phyloP scores from a whole-genome alignment of 139 green algal species.

The Closterium sp. region DNA sequence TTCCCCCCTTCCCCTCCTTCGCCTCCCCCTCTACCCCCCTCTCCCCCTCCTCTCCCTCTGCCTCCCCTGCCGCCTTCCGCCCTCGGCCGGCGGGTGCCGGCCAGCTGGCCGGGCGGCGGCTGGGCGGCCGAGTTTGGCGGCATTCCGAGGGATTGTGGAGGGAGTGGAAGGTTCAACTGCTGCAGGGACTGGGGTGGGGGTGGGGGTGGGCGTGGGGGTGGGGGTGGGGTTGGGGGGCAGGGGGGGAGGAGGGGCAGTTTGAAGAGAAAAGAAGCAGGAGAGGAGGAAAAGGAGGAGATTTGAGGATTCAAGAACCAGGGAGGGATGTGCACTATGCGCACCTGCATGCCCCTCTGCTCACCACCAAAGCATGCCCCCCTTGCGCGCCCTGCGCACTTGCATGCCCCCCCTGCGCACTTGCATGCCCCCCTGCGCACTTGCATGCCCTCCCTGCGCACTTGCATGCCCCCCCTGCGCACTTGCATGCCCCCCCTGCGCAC shows the following conservation, averaged over 20 bases:
- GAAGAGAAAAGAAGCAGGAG: neutral
- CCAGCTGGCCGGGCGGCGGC: conserved; percentile 8
- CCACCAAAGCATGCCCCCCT: too few species aligned
- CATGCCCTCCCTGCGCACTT: too few species aligned
- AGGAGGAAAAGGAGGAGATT: neutral
- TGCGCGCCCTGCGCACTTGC: neutral
- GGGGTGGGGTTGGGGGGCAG: too few species aligned
- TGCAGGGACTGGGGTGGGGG: conserved; percentile 6
- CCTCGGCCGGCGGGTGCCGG: neutral
- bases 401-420: too few species aligned
- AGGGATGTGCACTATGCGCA: neutral
- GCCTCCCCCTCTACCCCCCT: neutral
- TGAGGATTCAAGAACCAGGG: too few species aligned
- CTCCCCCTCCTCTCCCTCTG: neutral
- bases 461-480: too few species aligned
- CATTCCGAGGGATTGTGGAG: neutral
- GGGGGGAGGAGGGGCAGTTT: too few species aligned
- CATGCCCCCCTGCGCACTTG: too few species aligned
- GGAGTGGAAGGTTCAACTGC: conserved; percentile 15
- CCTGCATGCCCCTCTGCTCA: neutral
- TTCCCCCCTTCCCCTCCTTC: neutral
- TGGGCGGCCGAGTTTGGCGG: neutral
- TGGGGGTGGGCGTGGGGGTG: neutral
- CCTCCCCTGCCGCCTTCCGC: neutral
- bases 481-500: too few species aligned